Evolutionary conservation across 352 stramenopile species (phyloP), one percentile per base, ranked within the genome.

Genomic region (Phytopythium helicoides): DNA sequence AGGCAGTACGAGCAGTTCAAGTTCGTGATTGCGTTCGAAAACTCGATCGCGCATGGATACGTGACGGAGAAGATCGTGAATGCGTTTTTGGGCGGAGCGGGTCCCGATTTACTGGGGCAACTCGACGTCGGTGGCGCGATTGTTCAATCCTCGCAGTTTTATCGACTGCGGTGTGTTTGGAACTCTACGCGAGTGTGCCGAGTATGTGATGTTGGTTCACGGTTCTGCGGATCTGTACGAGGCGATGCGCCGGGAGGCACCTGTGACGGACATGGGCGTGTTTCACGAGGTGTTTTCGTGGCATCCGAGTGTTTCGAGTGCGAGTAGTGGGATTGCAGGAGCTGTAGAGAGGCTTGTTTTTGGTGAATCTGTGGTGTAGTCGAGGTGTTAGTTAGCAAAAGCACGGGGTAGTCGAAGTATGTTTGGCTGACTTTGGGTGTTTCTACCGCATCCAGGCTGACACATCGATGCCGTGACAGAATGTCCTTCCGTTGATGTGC

Each of bases 1-100:
- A 28, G 37, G 10, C 65, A 33, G 2, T 83, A 67, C 60, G n/a
- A 54, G 12, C 6, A 47, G 16, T 87, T 81, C 64, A 76, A 73
- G 35, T 89, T 91, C 28, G 76, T 81, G 7, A 71, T 92, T 51
- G 73, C 76, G n/a, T 92, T 89, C 19, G 73, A 92, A 45, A 86
- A 88, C 54, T 56, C 55, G 6, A 44, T 57, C 4, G 54, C 41
- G 3, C 41, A 60, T 1, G 81, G 77, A 19, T 88, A 87, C 39
- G 62, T 87, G 45, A 90, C 73, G 3, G 76, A 90, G 51, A 88
- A 87, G 57, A 47, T 90, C 18, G 65, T 83, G 5, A 78, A 81
- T 28, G 71, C 76, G 15, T 79, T 87, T 26, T 58, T 89, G 19
- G 74, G 73, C 1, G 76, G 74, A 9, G 72, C 64, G 14, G n/a